Conservation (phyloP, 768 basidiomycete genomes). For the Mycena polygramma region DNA sequence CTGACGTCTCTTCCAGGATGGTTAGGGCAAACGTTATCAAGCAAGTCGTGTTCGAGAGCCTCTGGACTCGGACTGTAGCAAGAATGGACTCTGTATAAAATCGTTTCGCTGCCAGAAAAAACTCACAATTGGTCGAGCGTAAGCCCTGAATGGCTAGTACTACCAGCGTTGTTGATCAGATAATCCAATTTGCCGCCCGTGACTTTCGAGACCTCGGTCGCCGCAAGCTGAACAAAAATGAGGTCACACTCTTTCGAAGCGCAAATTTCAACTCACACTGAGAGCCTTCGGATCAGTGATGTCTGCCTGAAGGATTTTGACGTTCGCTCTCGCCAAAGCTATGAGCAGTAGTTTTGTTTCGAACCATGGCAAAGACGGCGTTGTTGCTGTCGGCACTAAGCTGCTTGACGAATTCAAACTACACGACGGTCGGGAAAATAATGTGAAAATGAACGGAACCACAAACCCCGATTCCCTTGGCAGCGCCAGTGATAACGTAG, state of each 20-base stretch:
- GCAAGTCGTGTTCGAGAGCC: neutral
- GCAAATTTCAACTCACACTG: neutral
- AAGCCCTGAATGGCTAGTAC: neutral
- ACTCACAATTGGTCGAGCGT: constrained; percentile 14
- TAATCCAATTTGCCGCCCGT: constrained; percentile 11
- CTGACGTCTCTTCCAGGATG: no score
- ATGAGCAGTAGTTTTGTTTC: neutral
- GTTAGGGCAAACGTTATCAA: neutral
- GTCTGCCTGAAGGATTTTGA: constrained; percentile 3
- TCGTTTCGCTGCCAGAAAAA: no score
- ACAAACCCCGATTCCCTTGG: constrained; percentile 2
- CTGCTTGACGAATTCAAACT: constrained; percentile 6
- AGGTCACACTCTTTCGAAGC: neutral
- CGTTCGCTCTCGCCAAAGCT: neutral
- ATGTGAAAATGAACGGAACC: neutral
- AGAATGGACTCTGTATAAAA: neutral
- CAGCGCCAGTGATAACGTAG: constrained; percentile 2
- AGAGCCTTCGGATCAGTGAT: constrained; percentile 5
- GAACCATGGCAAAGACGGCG: neutral
- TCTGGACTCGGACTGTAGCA: neutral
- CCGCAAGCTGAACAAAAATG: constrained; percentile 1
- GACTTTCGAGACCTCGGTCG: neutral
- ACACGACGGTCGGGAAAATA: neutral
- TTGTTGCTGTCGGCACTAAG: neutral
- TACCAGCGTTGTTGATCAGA: constrained; percentile 21